Conservation (phyloP, 1,284 basidiomycete genomes). For the Rhodotorula sp. region DNA sequence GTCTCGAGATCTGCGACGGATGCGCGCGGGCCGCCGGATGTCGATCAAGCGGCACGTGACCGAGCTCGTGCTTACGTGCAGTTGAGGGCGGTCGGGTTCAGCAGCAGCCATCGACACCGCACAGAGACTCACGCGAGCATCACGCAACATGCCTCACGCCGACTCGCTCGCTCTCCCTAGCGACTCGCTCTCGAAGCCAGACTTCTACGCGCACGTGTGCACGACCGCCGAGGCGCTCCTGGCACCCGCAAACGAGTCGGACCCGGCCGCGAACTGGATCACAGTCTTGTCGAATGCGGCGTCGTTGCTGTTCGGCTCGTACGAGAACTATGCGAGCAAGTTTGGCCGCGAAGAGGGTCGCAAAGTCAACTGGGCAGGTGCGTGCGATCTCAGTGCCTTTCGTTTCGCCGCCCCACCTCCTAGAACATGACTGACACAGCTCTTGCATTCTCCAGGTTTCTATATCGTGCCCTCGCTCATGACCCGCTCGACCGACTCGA, state of each 20-base stretch:
- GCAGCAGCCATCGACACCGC: background rate
- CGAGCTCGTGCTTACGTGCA: no score
- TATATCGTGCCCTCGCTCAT: conserved; percentile 50
- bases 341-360: conserved; percentile 29
- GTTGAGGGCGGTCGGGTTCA: background rate
- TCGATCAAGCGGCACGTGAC: no score
- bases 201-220: conserved; percentile 49
- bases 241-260: conserved; percentile 14
- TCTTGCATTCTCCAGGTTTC: conserved; percentile 46
- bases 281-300: conserved; percentile 31
- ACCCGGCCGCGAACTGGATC: conserved; percentile 23
- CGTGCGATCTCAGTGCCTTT: background rate
- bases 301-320: conserved; percentile 30
- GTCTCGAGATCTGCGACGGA: no score
- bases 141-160: conserved; percentile 32
- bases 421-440: background rate
- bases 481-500: conserved; percentile 21
- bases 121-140: background rate
- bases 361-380: conserved; percentile 38
- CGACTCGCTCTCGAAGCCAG: conserved; percentile 20
- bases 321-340: conserved; percentile 27
- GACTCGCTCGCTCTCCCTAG: conserved; percentile 35
- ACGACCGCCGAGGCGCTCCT: conserved; percentile 45
- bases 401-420: background rate
- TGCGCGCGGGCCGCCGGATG: no score